Evolutionary conservation across 2,329 filamentous ascomycete species (phyloP).

Genomic region (Aspergillus sp.): DNA sequence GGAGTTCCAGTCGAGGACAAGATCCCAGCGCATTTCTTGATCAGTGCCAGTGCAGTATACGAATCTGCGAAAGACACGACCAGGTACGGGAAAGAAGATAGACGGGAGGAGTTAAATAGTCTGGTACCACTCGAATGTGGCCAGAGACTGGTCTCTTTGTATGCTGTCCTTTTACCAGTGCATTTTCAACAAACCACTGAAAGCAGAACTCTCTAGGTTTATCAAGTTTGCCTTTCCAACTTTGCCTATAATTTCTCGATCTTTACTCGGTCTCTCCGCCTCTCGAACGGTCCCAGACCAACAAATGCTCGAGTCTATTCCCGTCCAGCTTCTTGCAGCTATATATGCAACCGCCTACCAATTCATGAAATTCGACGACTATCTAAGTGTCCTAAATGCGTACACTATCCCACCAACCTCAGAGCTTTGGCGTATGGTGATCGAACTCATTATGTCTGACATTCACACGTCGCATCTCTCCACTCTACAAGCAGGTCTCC

Average conservation of each 20-base stretch:
- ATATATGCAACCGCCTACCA: slow-evolving; percentile 27
- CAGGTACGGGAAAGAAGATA: background rate
- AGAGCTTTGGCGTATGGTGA: slow-evolving; percentile 21
- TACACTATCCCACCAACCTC: slow-evolving; percentile 17
- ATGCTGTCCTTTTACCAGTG: background rate
- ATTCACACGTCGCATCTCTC: slow-evolving; percentile 27
- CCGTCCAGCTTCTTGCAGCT: slow-evolving; percentile 24
- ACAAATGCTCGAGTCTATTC: slow-evolving; percentile 10
- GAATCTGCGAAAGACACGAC: slow-evolving; percentile 10
- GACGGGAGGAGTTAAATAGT: slow-evolving; percentile 7
- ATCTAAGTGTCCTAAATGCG: slow-evolving; percentile 16
- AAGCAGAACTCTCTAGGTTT: slow-evolving; percentile 13
- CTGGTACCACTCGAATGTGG: slow-evolving; percentile 13
- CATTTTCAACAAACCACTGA: background rate
- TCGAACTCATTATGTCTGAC: slow-evolving; percentile 19
- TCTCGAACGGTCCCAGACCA: slow-evolving; percentile 4
- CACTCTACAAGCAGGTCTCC: slow-evolving; percentile 23
- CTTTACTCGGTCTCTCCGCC: slow-evolving; percentile 12
- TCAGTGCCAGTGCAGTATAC: slow-evolving; percentile 13
- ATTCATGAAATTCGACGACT: slow-evolving; percentile 23
- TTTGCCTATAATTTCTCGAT: slow-evolving; percentile 24
- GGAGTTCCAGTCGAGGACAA: slow-evolving; percentile 27
- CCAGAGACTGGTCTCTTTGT: slow-evolving; percentile 15
- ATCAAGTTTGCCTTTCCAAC: slow-evolving; percentile 22
- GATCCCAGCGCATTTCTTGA: slow-evolving; percentile 27